These are phyloP conservation scores for Vigna reflexopilosa DNA, from an alignment of 306 rosid genomes.

Conservation along the genomic window DNA sequence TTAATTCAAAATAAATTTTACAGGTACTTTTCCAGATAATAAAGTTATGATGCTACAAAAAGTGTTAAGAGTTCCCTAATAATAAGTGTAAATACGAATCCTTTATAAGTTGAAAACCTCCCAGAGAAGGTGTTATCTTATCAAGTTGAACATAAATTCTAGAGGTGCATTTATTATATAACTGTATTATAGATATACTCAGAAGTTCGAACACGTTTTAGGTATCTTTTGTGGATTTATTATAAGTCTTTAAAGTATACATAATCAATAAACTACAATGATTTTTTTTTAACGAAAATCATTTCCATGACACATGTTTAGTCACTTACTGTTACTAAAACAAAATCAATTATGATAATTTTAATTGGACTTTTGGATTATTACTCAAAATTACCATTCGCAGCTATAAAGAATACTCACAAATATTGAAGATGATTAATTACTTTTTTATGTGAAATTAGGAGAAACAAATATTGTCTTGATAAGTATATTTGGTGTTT, in stretches of 20 bases:
- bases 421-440: neutral
- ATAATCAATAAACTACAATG: neutral
- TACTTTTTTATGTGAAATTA: neutral
- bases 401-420: neutral
- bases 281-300: neutral
- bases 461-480: neutral
- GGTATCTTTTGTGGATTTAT: neutral
- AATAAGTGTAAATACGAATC: neutral
- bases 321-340: too few species aligned
- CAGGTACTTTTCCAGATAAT: too few species aligned
- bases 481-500: neutral
- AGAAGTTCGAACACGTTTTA: neutral
- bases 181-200: neutral
- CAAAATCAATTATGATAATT: neutral
- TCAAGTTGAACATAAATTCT: neutral
- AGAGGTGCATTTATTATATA: neutral
- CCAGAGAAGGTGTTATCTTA: neutral
- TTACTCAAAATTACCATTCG: neutral
- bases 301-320: too few species aligned
- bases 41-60: neutral
- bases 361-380: neutral
- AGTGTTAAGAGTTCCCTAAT: too few species aligned
- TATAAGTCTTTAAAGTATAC: neutral
- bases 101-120: neutral
- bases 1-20: too few species aligned